Evolutionary conservation across 495 filamentous ascomycete genomes (phyloP), one percentile per base, ranked within the genome.

Genomic region (Parachaetomium inaequale): DNA sequence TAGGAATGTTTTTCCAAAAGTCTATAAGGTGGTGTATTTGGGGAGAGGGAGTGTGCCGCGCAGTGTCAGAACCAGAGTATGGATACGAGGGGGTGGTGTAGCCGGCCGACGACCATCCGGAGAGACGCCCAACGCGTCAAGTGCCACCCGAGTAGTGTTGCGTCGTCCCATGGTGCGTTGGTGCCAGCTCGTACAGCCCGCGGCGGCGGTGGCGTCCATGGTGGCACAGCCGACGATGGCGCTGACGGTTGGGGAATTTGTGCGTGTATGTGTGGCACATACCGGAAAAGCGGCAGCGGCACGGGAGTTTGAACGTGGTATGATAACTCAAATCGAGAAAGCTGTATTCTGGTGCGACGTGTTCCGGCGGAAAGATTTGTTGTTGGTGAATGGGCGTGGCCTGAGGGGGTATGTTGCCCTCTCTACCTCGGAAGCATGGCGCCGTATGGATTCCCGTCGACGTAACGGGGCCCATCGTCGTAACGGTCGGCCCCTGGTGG

Each of bases 361-460:
- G 58, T 59, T 56, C 25, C 52, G 40, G 52, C 8, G 31, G 21
- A 7, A 58, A 49, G 45, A 12, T 12, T 45, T 19, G 0, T 8
- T 4, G 42, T 23, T 15, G 40, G 3, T 36, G 29, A 42, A 36
- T 15, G 7, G 61, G 55, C 29, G 40, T 21, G n/a, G 21, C 38
- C 31, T 11, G 55, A 60, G 6, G 29, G 45, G 36, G 36, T 38
- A 4, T 36, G 26, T 55, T 42, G 38, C 49, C 59, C 56, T 49
- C 58, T 74, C 69, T 62, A 78, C 58, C 69, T 71, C 68, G 72
- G 72, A 32, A 77, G 76, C 52, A 80, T 63, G 53, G 71, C 66
- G 55, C 72, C 68, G 66, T 84, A 84, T 34, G 81, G 81, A 55
- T 82, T 83, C 55, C 75, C 82, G 63, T 84, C 81, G 38, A 69